Base-by-base conservation (phyloP, 1,139 yeast species). In the Pichia terricola region DNA sequence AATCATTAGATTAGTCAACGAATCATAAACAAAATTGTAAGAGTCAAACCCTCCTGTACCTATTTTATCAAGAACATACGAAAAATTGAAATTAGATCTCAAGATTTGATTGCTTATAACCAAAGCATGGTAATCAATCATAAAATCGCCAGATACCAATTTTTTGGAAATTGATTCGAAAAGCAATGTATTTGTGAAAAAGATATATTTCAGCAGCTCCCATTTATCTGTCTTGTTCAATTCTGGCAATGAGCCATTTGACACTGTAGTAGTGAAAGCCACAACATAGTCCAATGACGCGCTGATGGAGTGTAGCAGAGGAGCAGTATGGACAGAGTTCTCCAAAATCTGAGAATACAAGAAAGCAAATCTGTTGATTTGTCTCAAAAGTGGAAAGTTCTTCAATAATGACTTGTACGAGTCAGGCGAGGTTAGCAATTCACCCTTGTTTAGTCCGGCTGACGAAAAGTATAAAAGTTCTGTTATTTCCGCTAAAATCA, bases 21-120 rank as follows among this genome's bases (percentile, higher is more conserved):
- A n/a, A 40, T 72, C 67, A 52, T 76, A 75, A n/a, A 80, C 77
- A 58, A 79, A 81, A 53, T 79, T 80, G 58, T 77, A 82, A 26
- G 77, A 70, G 43, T 80, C 83, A 57, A 83, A 82, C 1, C 87
- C 87, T 1, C 85, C 82, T 36, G 75, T 72, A 0, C 94, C 91
- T 22, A 82, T 70, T 25, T 76, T 67, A 35, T 75, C 69, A 11
- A 81, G 59, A 5, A 81, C 67, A 53, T 75, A 80, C 49, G 79
- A 73, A 42, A 77, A 47, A 48, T 75, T 66, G 53, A 72, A 79
- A n/a, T 82, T 62, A 5, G 65, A 60, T 62, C 40, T 67, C 64
- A 55, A 53, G 66, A 53, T 36, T 47, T 49, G n/a, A 51, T 51
- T 28, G 45, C 41, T 5, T 39, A 38, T 35, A 10, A 34, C n/a